phyloP scores from a whole-genome alignment of 305 asterid species.

The Plantago rigida region DNA sequence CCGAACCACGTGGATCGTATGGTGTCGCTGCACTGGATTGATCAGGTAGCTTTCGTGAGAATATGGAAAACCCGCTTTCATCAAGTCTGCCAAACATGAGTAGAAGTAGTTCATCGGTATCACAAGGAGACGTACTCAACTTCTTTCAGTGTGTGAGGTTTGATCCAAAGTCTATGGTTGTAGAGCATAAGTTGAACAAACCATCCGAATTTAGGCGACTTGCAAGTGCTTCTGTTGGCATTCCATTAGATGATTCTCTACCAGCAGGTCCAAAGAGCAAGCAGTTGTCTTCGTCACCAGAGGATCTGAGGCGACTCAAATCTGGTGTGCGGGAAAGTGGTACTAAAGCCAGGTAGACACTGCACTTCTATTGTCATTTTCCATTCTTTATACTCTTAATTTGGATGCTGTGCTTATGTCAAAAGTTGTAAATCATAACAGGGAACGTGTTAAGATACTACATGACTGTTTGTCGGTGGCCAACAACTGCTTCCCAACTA shows the following conservation, averaged over 20 bases:
- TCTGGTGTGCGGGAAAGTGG: constrained; percentile 63
- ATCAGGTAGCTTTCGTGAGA: constrained; percentile 68
- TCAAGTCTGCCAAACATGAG: constrained; percentile 74
- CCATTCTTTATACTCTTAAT: constrained; percentile 11
- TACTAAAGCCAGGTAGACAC: constrained; percentile 67
- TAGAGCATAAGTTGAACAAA: constrained; percentile 69
- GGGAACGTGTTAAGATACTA: constrained; percentile 89
- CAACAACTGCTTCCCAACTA: constrained; percentile 76
- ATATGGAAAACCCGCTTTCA: constrained; percentile 60
- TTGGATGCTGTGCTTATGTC: constrained; percentile 21
- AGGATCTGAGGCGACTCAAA: constrained; percentile 73
- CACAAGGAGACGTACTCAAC: constrained; percentile 64
- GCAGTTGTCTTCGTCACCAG: constrained; percentile 50
- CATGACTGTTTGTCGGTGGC: constrained; percentile 67
- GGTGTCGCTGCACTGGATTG: constrained; percentile 63
- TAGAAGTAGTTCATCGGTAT: constrained; percentile 55
- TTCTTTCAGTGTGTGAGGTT: constrained; percentile 76
- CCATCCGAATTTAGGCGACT: constrained; percentile 65
- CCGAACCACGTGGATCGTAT: constrained; percentile 71
- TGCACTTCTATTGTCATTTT: constrained; percentile 18
- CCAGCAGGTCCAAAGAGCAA: constrained; percentile 53
- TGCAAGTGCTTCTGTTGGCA: constrained; percentile 67
- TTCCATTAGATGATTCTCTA: constrained; percentile 56
- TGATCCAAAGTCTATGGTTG: constrained; percentile 79
- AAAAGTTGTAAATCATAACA: constrained; percentile 33